These are phyloP conservation scores for Penicillium lividum DNA, from an alignment of 495 filamentous ascomycete genomes.

Conservation along the genomic window DNA sequence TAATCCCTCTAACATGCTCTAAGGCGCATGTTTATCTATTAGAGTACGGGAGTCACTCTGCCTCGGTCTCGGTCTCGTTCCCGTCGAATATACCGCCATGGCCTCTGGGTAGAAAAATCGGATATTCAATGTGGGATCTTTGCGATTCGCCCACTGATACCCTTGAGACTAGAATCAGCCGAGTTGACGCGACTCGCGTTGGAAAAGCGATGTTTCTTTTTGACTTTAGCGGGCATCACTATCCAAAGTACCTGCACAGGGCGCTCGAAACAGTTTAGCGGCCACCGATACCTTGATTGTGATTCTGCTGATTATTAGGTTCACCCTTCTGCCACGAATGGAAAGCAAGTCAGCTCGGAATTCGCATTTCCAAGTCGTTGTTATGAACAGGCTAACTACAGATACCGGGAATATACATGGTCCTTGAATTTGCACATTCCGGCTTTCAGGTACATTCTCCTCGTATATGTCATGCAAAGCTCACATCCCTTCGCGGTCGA, in stretches of 20 bases:
- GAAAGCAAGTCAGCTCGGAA: background rate
- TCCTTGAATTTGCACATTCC: background rate
- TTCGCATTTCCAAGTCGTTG: background rate
- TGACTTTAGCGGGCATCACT: background rate
- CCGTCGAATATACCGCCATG: too few species aligned
- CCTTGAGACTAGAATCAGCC: background rate
- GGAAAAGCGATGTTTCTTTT: background rate
- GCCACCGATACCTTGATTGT: background rate
- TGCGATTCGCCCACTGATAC: too few species aligned
- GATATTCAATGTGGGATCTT: too few species aligned
- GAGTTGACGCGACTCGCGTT: background rate
- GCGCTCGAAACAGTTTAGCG: background rate
- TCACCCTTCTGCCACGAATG: background rate
- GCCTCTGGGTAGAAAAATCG: too few species aligned
- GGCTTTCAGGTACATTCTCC: background rate
- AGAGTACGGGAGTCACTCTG: too few species aligned
- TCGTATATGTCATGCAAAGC: background rate
- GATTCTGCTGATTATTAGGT: background rate
- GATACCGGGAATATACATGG: background rate
- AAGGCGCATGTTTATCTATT: too few species aligned
- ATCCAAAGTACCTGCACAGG: background rate
- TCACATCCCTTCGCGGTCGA: background rate
- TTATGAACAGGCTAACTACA: background rate
- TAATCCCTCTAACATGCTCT: too few species aligned
- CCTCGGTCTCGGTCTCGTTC: too few species aligned